Conservation (phyloP, 2,329 filamentous ascomycete genomes). For the Escovopsis weberi region DNA sequence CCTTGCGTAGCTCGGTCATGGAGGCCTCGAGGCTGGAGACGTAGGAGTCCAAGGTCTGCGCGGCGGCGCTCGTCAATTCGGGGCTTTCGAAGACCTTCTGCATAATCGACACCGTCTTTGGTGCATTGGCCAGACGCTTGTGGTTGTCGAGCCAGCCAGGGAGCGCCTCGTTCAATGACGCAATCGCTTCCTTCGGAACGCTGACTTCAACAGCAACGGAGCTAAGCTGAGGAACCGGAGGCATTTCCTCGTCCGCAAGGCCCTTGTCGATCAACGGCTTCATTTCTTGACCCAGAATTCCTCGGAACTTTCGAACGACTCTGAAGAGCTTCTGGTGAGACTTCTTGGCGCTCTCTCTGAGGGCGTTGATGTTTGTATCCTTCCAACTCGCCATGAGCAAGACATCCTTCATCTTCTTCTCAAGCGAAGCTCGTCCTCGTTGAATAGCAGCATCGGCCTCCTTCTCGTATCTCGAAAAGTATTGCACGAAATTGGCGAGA, state of each 20-base stretch:
- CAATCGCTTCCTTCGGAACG: slow-evolving; percentile 8
- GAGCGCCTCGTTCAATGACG: slow-evolving; percentile 13
- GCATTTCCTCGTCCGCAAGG: slow-evolving; percentile 35
- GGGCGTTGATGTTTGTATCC: slow-evolving; percentile 82
- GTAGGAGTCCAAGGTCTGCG: slow-evolving; percentile 50
- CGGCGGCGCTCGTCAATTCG: slow-evolving; percentile 37
- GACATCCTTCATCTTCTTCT: slow-evolving; percentile 88
- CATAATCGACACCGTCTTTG: slow-evolving; percentile 63
- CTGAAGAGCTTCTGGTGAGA: slow-evolving; percentile 90
- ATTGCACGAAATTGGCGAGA: slow-evolving; percentile 61
- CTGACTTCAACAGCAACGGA: neutral
- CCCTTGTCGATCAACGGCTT: slow-evolving; percentile 46
- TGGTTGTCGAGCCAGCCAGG: slow-evolving; percentile 31
- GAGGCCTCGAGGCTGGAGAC: slow-evolving; percentile 51
- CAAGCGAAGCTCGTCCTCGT: slow-evolving; percentile 57
- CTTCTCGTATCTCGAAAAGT: slow-evolving; percentile 58
- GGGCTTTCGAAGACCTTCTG: slow-evolving; percentile 41
- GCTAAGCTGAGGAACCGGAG: slow-evolving; percentile 1
- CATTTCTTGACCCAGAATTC: slow-evolving; percentile 62
- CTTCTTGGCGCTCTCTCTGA: slow-evolving; percentile 76
- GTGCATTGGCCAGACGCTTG: slow-evolving; percentile 55
- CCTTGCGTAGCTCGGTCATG: slow-evolving; percentile 62
- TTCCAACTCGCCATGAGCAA: slow-evolving; percentile 93
- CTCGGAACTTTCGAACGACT: slow-evolving; percentile 78
- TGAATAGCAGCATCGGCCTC: slow-evolving; percentile 49